phyloP scores from a whole-genome alignment of 176 grass and related monocot species.

The Panicum miliaceum region DNA sequence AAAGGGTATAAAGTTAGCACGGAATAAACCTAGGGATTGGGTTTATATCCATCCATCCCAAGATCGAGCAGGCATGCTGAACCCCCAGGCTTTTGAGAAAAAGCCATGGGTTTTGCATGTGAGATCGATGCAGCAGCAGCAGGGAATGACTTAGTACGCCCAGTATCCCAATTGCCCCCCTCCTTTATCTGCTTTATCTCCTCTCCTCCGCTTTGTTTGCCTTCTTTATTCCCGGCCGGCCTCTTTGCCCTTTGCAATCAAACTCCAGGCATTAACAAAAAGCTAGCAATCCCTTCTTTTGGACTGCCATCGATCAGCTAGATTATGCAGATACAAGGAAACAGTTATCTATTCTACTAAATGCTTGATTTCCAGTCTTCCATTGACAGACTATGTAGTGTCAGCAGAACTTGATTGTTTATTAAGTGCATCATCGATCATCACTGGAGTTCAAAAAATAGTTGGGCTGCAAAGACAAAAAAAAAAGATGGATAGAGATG shows the following conservation, averaged over 20 bases:
- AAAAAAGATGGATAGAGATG: neutral
- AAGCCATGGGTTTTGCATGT: constrained; percentile 50
- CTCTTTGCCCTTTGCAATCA: constrained; percentile 60
- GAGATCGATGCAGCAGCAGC: constrained; percentile 53
- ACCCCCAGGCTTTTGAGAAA: constrained; percentile 63
- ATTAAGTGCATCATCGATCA: neutral
- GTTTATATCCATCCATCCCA: constrained; percentile 37
- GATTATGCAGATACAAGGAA: constrained; percentile 15
- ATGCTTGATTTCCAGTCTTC: neutral
- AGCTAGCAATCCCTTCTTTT: constrained; percentile 30
- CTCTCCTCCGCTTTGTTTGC: constrained; percentile 35
- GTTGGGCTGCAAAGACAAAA: neutral
- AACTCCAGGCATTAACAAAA: constrained; percentile 57
- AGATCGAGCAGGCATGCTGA: constrained; percentile 24
- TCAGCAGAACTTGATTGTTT: neutral
- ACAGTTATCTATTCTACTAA: neutral
- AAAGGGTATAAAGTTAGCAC: constrained; percentile 55
- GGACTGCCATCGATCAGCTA: constrained; percentile 30
- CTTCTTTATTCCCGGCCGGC: constrained; percentile 56
- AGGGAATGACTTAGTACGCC: constrained; percentile 48
- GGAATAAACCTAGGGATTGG: constrained; percentile 74
- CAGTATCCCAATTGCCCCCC: constrained; percentile 63
- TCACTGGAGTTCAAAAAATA: neutral
- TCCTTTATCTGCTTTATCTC: constrained; percentile 53
- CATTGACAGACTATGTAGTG: neutral